Percentiles rank a stretch among this genome's conserved stretches.
Evolutionary conservation across 2,329 filamentous ascomycete species (phyloP).

Genomic region (Fusarium mexicanum): DNA sequence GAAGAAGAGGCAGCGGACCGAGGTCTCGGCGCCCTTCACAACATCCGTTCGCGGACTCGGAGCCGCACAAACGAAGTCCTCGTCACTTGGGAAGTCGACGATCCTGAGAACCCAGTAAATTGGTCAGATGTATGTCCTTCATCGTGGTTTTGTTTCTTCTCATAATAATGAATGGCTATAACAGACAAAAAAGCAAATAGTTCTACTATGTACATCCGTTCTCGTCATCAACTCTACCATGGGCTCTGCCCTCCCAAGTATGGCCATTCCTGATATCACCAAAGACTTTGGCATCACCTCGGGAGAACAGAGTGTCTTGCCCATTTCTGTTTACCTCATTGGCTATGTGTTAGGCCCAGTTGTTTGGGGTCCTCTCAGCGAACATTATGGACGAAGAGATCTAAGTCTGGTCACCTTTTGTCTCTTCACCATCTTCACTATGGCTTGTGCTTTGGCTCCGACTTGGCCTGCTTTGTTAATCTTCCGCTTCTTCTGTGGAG

Average conservation of each 20-base stretch:
- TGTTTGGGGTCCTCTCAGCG: constrained; percentile 72
- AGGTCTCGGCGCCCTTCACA: constrained; percentile 46
- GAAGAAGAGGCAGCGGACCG: constrained; percentile 53
- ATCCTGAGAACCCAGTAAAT: constrained; percentile 64
- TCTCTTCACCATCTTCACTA: constrained; percentile 60
- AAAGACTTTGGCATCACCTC: constrained; percentile 65
- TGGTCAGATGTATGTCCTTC: constrained; percentile 53
- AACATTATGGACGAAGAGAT: constrained; percentile 68
- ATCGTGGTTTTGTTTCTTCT: not conserved
- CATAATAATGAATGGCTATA: not conserved
- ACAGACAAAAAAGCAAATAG: constrained; percentile 63
- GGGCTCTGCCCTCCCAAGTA: constrained; percentile 71
- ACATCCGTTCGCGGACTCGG: constrained; percentile 48
- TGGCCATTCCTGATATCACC: constrained; percentile 67
- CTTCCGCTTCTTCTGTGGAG: constrained; percentile 64
- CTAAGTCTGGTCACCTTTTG: constrained; percentile 57
- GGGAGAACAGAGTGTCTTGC: constrained; percentile 58
- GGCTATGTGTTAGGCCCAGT: constrained; percentile 71
- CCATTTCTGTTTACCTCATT: constrained; percentile 71
- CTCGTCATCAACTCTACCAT: constrained; percentile 75
- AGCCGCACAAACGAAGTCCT: constrained; percentile 48
- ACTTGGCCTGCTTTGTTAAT: constrained; percentile 63
- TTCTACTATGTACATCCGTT: constrained; percentile 65
- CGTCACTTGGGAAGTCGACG: constrained; percentile 58
- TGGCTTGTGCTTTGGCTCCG: constrained; percentile 65